Evolutionary conservation across 371 early-diverging fungal genomes (phyloP).

Genomic region (Apophysomyces variabilis): DNA sequence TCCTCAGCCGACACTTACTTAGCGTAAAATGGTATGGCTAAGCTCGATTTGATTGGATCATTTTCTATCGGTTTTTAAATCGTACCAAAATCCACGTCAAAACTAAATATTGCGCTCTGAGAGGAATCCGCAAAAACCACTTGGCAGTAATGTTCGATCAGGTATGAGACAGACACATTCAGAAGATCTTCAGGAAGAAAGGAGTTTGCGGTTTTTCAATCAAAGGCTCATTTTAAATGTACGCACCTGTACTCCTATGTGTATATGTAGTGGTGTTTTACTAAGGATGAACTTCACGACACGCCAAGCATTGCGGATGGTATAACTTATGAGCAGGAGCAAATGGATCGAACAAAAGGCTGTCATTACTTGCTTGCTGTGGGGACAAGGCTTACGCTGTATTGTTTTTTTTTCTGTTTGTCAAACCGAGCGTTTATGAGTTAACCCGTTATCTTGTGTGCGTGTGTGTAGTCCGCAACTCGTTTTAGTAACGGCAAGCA

Average conservation of each 20-base stretch:
- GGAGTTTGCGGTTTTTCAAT: too few relatives aligned
- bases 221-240: too few relatives aligned
- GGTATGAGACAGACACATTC: not conserved
- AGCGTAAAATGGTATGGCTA: too few relatives aligned
- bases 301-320: slow-evolving; percentile 67
- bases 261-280: slow-evolving; percentile 65
- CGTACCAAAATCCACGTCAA: not conserved
- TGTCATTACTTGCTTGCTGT: slow-evolving; percentile 69
- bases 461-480: slow-evolving; percentile 57
- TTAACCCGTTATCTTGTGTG: not conserved
- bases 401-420: slow-evolving; percentile 15
- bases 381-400: slow-evolving; percentile 67
- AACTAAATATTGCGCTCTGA: not conserved
- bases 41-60: too few relatives aligned
- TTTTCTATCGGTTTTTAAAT: too few relatives aligned
- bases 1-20: too few relatives aligned
- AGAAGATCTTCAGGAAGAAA: not conserved
- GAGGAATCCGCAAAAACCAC: not conserved
- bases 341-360: slow-evolving; percentile 64
- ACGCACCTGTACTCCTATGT: too few relatives aligned
- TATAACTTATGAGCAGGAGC: slow-evolving; percentile 55
- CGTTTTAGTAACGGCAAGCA: slow-evolving; percentile 71
- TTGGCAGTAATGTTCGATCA: slow-evolving; percentile 13
- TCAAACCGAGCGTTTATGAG: not conserved
- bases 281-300: slow-evolving; percentile 65